Evolutionary conservation across 176 grass and related monocot genomes (phyloP).

Genomic region (Sorghum bicolor): DNA sequence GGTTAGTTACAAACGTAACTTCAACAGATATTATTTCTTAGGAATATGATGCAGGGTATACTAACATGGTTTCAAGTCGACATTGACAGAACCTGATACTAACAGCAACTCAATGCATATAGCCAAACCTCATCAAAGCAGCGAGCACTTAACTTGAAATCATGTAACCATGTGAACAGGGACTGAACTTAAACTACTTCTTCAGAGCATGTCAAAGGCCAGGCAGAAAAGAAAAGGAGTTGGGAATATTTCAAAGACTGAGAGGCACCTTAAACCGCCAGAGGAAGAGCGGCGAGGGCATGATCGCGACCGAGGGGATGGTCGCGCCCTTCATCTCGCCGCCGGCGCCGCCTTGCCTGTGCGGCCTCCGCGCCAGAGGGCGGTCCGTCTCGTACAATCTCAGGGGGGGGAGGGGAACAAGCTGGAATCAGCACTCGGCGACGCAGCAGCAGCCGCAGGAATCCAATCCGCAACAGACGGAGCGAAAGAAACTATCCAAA

Average conservation of each 20-base stretch:
- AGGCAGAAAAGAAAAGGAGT: background rate
- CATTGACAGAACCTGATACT: background rate
- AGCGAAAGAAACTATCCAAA: background rate
- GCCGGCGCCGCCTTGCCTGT: background rate
- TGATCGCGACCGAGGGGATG: conserved; percentile 55
- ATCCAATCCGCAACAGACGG: background rate
- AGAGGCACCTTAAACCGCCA: conserved; percentile 80
- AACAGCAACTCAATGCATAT: background rate
- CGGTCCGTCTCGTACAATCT: background rate
- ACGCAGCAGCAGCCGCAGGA: background rate
- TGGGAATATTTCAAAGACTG: background rate
- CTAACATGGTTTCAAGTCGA: background rate
- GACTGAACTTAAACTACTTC: background rate
- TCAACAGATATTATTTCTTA: background rate
- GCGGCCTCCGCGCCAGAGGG: conserved; percentile 19
- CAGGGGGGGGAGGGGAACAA: rapidly evolving
- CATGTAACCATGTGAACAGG: background rate
- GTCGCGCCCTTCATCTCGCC: conserved; percentile 69
- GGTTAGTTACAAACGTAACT: background rate
- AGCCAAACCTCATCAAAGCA: background rate
- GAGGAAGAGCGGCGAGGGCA: conserved; percentile 86
- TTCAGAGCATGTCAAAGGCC: background rate
- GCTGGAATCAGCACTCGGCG: background rate
- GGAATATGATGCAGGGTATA: background rate
- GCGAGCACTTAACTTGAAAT: background rate